phyloP scores from a whole-genome alignment of 129 eudicot species.

The Solidago caesia region DNA sequence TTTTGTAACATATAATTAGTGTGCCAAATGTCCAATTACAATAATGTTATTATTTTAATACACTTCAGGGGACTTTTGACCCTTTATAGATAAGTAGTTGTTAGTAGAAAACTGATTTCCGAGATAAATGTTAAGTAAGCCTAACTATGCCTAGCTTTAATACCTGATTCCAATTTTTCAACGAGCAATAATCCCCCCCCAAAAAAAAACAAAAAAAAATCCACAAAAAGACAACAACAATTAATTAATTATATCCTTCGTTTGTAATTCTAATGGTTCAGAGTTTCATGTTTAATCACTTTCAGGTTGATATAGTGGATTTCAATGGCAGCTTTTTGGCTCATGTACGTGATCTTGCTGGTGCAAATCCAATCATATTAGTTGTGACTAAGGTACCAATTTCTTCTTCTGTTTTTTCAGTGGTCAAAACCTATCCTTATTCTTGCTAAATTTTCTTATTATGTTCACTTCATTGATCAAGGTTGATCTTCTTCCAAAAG shows the following conservation, averaged over 20 bases:
- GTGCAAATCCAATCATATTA: constrained; percentile 94
- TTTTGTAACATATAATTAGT: too few species aligned
- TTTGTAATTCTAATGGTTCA: constrained; percentile 20
- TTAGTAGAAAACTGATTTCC: not conserved
- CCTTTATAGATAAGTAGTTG: not conserved
- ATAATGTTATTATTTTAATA: too few species aligned
- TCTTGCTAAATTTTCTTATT: not conserved
- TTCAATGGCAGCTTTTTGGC: constrained; percentile 97
- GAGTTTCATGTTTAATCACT: constrained; percentile 17
- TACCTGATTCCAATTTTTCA: not conserved
- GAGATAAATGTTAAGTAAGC: not conserved
- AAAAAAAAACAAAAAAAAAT: not conserved
- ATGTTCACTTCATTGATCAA: constrained; percentile 33
- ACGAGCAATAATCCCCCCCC: not conserved
- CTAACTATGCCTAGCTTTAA: not conserved
- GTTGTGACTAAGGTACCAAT: constrained; percentile 79
- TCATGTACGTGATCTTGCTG: constrained; percentile 89
- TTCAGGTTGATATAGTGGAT: constrained; percentile 96
- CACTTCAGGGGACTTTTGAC: too few species aligned
- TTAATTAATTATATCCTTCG: not conserved
- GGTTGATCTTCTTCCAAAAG: constrained; percentile 99
- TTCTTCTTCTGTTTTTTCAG: not conserved
- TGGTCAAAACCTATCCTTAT: constrained; percentile 14
- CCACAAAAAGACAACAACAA: not conserved
- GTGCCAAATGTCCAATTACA: too few species aligned